These are phyloP conservation scores for Vinca minor DNA, from an alignment of 257 asterid species.

Conservation along the genomic window DNA sequence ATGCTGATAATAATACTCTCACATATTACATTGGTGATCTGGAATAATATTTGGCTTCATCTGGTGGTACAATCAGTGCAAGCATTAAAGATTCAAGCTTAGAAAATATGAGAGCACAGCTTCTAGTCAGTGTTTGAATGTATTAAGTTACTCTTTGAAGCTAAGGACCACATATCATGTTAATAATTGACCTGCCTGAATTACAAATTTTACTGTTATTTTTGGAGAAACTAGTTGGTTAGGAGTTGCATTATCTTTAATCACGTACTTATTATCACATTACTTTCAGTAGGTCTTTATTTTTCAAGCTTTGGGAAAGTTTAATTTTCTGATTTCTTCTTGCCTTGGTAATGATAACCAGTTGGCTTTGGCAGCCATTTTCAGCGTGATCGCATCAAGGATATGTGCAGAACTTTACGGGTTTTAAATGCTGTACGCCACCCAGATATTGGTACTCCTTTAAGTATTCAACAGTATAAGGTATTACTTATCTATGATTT, in stretches of 20 bases:
- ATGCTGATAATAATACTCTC: neutral
- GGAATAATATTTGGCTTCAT: neutral
- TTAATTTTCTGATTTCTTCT: conserved; percentile 50
- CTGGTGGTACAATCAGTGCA: neutral
- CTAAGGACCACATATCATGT: neutral
- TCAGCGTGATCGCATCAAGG: conserved; percentile 80
- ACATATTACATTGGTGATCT: neutral
- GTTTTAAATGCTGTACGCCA: conserved; percentile 84
- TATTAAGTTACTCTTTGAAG: neutral
- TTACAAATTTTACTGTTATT: neutral
- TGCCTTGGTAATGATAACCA: conserved; percentile 70
- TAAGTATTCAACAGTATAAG: conserved; percentile 93
- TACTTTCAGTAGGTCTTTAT: neutral
- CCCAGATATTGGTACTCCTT: conserved; percentile 72
- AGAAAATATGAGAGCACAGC: neutral
- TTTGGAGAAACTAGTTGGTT: neutral
- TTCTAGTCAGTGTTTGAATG: neutral
- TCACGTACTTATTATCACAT: neutral
- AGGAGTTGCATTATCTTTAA: neutral
- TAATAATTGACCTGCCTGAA: conserved; percentile 2
- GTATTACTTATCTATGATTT: conserved; percentile 28
- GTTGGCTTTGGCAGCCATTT: conserved; percentile 94
- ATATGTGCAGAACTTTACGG: conserved; percentile 73
- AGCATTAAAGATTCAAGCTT: neutral
- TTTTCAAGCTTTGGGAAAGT: conserved; percentile 24